phyloP scores from a whole-genome alignment of 2,329 filamentous ascomycete species.

The Fusarium pininemorale region DNA sequence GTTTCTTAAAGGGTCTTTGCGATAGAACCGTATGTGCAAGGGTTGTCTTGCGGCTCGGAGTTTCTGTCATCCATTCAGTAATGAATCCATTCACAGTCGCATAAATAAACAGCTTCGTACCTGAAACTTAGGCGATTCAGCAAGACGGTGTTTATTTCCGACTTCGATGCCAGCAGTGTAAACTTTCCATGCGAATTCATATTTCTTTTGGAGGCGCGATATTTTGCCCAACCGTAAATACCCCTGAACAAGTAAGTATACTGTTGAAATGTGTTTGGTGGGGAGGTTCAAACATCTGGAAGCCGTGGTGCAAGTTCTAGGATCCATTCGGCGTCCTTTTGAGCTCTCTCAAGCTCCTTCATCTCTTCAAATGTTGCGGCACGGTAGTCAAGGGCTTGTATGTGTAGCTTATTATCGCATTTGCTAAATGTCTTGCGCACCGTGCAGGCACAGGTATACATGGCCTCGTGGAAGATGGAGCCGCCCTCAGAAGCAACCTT shows the following conservation, averaged over 20 bases:
- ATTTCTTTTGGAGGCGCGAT: slow-evolving; percentile 49
- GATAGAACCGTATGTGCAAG: slow-evolving; percentile 47
- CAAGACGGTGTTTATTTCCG: slow-evolving; percentile 40
- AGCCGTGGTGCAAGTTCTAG: slow-evolving; percentile 53
- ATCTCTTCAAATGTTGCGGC: slow-evolving; percentile 53
- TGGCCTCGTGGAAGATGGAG: slow-evolving; percentile 54
- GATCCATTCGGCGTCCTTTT: slow-evolving; percentile 54
- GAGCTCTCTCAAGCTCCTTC: slow-evolving; percentile 50
- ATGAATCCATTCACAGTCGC: not conserved
- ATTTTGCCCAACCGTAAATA: slow-evolving; percentile 55
- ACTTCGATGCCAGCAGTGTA: slow-evolving; percentile 52
- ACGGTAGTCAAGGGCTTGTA: slow-evolving; percentile 54
- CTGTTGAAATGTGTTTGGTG: not conserved
- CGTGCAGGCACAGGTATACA: slow-evolving; percentile 51
- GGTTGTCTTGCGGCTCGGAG: slow-evolving; percentile 48
- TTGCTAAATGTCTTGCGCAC: slow-evolving; percentile 51
- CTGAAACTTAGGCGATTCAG: slow-evolving; percentile 46
- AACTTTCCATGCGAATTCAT: slow-evolving; percentile 52
- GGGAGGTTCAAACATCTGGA: slow-evolving; percentile 48
- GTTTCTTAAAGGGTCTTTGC: slow-evolving; percentile 49
- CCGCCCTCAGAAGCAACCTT: slow-evolving; percentile 44
- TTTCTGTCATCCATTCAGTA: slow-evolving; percentile 42
- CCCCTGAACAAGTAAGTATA: slow-evolving; percentile 44
- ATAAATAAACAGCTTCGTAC: slow-evolving; percentile 26
- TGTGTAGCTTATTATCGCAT: slow-evolving; percentile 50